These are phyloP conservation scores for Schizosaccharomyces cryophilus DNA, from an alignment of 805 yeast species.

Conservation along the genomic window DNA sequence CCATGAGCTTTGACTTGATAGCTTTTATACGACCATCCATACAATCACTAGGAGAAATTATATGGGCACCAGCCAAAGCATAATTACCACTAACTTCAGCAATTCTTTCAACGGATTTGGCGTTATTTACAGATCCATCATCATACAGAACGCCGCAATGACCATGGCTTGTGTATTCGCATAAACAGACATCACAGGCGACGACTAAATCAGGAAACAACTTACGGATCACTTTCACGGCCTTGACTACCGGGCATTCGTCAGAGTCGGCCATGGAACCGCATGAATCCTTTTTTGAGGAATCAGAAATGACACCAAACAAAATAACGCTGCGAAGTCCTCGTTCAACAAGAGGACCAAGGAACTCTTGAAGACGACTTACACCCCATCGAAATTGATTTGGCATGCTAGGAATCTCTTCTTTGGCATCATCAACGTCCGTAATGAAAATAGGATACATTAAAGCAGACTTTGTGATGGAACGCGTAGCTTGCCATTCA, in stretches of 20 bases:
- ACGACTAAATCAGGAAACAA: constrained; percentile 65
- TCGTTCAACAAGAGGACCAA: constrained; percentile 41
- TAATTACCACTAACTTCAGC: constrained; percentile 90
- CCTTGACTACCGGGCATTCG: constrained; percentile 73
- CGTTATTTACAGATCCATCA: constrained; percentile 66
- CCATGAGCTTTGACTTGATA: constrained; percentile 62
- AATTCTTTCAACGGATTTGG: constrained; percentile 47
- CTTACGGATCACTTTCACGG: constrained; percentile 37
- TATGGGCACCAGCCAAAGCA: constrained; percentile 85
- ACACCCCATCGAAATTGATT: constrained; percentile 61
- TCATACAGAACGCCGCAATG: constrained; percentile 82
- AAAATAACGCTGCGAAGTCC: constrained; percentile 70
- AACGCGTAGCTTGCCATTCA: constrained; percentile 77
- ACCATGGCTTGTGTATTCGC: constrained; percentile 95
- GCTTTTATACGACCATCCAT: constrained; percentile 82
- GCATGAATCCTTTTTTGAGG: constrained; percentile 47
- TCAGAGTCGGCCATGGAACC: constrained; percentile 93
- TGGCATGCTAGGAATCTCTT: constrained; percentile 53
- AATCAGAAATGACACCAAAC: constrained; percentile 71
- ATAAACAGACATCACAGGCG: constrained; percentile 83
- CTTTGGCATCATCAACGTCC: constrained; percentile 60
- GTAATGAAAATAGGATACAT: constrained; percentile 77
- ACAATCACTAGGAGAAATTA: constrained; percentile 95
- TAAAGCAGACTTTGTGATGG: constrained; percentile 39
- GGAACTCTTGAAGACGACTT: constrained; percentile 50